Evolutionary conservation across 2,329 filamentous ascomycete genomes (phyloP), one percentile per base, ranked within the genome.

Genomic region (Ophiocordyceps unilateralis): DNA sequence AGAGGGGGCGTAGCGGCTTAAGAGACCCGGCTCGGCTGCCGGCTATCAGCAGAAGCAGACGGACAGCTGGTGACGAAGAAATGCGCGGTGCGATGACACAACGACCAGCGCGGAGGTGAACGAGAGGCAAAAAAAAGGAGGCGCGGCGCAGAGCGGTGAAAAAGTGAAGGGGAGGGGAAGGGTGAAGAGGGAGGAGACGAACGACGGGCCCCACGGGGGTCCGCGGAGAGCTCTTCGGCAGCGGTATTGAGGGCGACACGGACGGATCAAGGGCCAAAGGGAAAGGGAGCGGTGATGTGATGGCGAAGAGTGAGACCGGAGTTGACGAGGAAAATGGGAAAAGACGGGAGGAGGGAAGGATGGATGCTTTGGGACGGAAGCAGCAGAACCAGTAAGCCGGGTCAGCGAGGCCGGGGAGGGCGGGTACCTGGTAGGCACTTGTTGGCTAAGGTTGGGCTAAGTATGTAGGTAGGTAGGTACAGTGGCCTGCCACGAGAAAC

Each of bases 371-470:
- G 26, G 40, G 24, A 15, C 32, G 15, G 15, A 23, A 23, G 40
- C 44, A 23, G 40, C 44, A 43, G 37, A 43, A 40, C 44, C 44
- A 45, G 44, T 43, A 37, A 45, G 41, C 44, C 44, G 44, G 44
- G 44, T 45, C 44, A 23, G 24, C 26, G 21, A 43, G 42, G 37
- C 42, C 30, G 20, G n/a, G 34, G 24, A 8, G 24, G 24, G 24
- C 24, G 24, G 24, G 24, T 26, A 26, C 9, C n/a, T 15, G 28
- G 28, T 32, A 32, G 11, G 28, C n/a, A 32, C 10, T 15, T 11
- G 28, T 11, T 11, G 28, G n/a, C 12, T 32, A 11, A 12, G 9
- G 11, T n/a, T n/a, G n/a, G n/a, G n/a, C n/a, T n/a, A n/a, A n/a
- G n/a, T n/a, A n/a, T n/a, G n/a, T n/a, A n/a, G n/a, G n/a, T n/a